Conservation (phyloP, 176 grass and related monocot species). For the Bromus sterilis region DNA sequence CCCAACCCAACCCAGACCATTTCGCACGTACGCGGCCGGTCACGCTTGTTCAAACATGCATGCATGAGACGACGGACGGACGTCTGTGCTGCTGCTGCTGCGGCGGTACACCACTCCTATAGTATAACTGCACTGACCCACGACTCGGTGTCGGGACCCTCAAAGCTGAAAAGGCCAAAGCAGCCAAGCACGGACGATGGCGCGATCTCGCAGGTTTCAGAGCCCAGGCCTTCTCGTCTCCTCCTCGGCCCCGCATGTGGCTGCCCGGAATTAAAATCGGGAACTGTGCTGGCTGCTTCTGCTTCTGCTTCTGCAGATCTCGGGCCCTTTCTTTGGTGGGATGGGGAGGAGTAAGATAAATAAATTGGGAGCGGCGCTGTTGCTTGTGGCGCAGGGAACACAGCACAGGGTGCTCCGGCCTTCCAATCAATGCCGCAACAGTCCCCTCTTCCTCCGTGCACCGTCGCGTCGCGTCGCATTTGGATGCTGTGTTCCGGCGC, state of each 20-base stretch:
- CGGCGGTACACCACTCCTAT: background rate
- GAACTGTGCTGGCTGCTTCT: background rate
- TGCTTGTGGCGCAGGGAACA: conserved; percentile 37
- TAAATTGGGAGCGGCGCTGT: conserved; percentile 14
- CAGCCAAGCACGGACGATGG: too few species aligned
- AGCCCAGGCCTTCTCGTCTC: background rate
- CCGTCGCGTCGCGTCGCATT: background rate
- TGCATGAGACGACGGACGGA: too few species aligned
- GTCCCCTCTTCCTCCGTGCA: background rate
- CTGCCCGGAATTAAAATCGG: conserved; percentile 5
- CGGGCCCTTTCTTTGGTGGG: background rate
- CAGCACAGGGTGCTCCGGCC: background rate
- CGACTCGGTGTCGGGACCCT: background rate
- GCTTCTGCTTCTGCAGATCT: conserved; percentile 21
- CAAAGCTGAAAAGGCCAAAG: background rate
- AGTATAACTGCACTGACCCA: background rate
- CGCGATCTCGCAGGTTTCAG: background rate
- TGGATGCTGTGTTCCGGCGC: background rate
- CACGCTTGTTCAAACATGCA: background rate
- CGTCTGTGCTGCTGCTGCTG: background rate
- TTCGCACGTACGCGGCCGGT: background rate
- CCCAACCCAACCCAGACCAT: background rate
- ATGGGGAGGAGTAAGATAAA: too few species aligned
- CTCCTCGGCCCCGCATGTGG: background rate
- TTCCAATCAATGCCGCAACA: background rate